A percentile compares a stretch with the other conserved stretches of the same genome.
Conservation (phyloP, 2,329 filamentous ascomycete genomes). For the Aspergillus bombycis region DNA sequence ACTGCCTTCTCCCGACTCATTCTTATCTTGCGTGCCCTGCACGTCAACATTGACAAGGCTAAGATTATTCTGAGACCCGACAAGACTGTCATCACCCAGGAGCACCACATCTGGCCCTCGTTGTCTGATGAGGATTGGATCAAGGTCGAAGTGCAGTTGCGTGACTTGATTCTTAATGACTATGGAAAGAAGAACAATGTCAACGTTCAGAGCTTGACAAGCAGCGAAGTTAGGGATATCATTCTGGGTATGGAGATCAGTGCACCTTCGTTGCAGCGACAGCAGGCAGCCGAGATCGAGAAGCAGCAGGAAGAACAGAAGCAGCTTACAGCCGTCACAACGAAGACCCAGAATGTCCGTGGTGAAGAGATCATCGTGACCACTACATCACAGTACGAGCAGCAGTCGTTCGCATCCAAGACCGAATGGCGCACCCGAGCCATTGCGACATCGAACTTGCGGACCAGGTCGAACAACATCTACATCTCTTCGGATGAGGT, state of each 20-base stretch:
- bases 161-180: slow-evolving; percentile 95
- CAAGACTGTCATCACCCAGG: slow-evolving; percentile 97
- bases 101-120: slow-evolving; percentile 98
- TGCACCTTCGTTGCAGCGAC: slow-evolving; percentile 94
- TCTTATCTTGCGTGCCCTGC: slow-evolving; percentile 87
- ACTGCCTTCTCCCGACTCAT: slow-evolving; percentile 96
- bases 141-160: slow-evolving; percentile 95
- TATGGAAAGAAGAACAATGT: slow-evolving; percentile 99
- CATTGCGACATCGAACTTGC: slow-evolving; percentile 93
- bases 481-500: slow-evolving; percentile 97
- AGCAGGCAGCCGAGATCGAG: slow-evolving; percentile 97
- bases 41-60: slow-evolving; percentile 98
- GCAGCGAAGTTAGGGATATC: slow-evolving; percentile 95
- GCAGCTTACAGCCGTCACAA: slow-evolving; percentile 94
- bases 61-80: slow-evolving; percentile 93
- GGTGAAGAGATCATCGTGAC: slow-evolving; percentile 98
- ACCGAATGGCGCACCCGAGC: slow-evolving; percentile 97
- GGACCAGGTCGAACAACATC: slow-evolving; percentile 94
- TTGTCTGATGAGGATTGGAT: slow-evolving; percentile 97
- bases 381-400: slow-evolving; percentile 96
- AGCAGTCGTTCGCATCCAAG: slow-evolving; percentile 96
- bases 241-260: slow-evolving; percentile 99
- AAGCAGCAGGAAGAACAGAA: slow-evolving; percentile 98
- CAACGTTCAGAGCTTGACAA: slow-evolving; percentile 95
- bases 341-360: slow-evolving; percentile 95